These are phyloP conservation scores for Skeletonema grethae DNA, from an alignment of 108 stramenopile species.

Conservation along the genomic window DNA sequence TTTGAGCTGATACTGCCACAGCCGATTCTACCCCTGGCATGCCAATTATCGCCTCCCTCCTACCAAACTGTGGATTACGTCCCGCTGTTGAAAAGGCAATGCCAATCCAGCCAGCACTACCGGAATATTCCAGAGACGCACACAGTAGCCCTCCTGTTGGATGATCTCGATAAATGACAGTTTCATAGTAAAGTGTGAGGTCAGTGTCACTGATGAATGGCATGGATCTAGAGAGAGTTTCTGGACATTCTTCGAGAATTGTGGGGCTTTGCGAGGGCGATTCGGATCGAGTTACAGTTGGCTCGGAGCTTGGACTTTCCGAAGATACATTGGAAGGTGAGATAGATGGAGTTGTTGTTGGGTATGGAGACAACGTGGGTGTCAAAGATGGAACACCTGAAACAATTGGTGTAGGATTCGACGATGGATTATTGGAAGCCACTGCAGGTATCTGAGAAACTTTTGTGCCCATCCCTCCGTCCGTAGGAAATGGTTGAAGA, in stretches of 20 bases:
- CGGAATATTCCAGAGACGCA: conserved; percentile 27
- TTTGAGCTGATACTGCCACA: conserved; percentile 10
- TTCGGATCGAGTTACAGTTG: conserved; percentile 17
- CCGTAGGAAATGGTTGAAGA: not conserved
- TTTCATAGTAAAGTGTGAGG: conserved; percentile 30
- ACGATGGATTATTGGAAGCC: not conserved
- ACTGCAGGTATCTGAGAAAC: conserved; percentile 7
- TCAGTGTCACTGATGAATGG: conserved; percentile 15
- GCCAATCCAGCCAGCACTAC: conserved; percentile 45
- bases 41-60: conserved; percentile 46
- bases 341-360: conserved; percentile 7
- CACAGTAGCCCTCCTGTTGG: conserved; percentile 23
- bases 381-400: conserved; percentile 2
- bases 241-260: conserved; percentile 25
- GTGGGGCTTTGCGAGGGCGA: conserved; percentile 27
- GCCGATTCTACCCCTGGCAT: conserved; percentile 25
- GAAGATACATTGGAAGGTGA: not conserved
- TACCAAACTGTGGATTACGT: conserved; percentile 38
- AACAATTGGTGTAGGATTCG: not conserved
- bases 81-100: conserved; percentile 27
- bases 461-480: not conserved
- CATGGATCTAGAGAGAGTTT: conserved; percentile 13
- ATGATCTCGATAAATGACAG: conserved; percentile 13
- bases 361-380: conserved; percentile 5
- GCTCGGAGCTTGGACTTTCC: conserved; percentile 5